A percentile compares a stretch with the other conserved stretches of the same genome.
Conservation (phyloP, 106 monocot genomes). For the Dioscorea zingiberensis region DNA sequence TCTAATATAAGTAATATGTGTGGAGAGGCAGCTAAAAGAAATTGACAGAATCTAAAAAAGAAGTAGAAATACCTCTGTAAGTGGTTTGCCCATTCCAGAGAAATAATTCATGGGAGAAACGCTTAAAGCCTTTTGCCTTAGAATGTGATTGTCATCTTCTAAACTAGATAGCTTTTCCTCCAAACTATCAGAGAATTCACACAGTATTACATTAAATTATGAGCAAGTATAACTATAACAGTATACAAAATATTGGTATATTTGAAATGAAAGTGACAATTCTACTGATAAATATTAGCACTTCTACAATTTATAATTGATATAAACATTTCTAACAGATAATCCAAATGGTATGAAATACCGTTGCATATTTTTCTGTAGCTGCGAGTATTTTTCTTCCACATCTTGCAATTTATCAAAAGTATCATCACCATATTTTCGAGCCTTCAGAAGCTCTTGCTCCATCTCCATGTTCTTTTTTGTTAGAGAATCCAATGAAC, state of each 20-base stretch:
- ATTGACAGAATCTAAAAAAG: neutral
- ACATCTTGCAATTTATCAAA: slow-evolving; percentile 58
- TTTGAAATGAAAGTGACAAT: no score
- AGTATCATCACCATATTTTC: slow-evolving; percentile 40
- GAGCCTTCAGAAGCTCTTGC: slow-evolving; percentile 49
- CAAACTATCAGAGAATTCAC: slow-evolving; percentile 32
- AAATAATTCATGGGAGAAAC: slow-evolving; percentile 46
- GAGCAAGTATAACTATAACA: neutral
- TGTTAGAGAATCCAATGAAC: slow-evolving; percentile 39
- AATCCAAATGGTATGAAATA: slow-evolving; percentile 7
- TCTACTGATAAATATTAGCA: neutral
- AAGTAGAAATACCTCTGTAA: slow-evolving; percentile 45
- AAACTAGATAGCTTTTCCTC: slow-evolving; percentile 69
- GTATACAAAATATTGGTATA: neutral
- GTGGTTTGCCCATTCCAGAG: slow-evolving; percentile 29
- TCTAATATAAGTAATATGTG: neutral
- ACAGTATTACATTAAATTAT: neutral
- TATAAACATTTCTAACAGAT: neutral
- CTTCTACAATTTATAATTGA: neutral
- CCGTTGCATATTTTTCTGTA: slow-evolving; percentile 65
- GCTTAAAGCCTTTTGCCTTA: slow-evolving; percentile 67
- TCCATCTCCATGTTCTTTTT: slow-evolving; percentile 62
- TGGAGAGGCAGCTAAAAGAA: neutral
- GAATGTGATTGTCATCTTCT: slow-evolving; percentile 75
- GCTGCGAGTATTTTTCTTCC: slow-evolving; percentile 48